Percentiles rank a stretch among this genome's conserved stretches.
Evolutionary conservation across 2,329 filamentous ascomycete species (phyloP).

Genomic region (Aspergillus quadrilineatus): DNA sequence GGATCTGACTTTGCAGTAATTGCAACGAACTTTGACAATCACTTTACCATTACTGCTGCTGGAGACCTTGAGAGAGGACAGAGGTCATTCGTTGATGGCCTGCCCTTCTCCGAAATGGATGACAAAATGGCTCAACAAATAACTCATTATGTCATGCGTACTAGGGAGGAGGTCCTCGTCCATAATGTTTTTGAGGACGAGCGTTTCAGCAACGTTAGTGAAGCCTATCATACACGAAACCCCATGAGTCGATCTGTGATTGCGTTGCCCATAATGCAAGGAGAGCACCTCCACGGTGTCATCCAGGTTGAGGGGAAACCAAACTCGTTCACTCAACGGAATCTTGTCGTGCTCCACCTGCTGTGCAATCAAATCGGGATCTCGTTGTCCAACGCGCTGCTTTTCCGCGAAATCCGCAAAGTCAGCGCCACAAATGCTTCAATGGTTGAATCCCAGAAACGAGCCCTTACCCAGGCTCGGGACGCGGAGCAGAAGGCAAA

Average conservation of each 20-base stretch:
- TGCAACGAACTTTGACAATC: conserved; percentile 59
- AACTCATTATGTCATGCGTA: conserved; percentile 62
- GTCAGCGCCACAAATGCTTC: conserved; percentile 63
- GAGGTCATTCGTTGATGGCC: conserved; percentile 53
- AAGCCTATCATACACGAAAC: conserved; percentile 55
- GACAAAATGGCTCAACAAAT: conserved; percentile 62
- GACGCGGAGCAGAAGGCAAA: conserved; percentile 65
- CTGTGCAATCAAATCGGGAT: conserved; percentile 65
- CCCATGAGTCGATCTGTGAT: conserved; percentile 61
- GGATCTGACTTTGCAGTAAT: conserved; percentile 61
- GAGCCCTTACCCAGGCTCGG: conserved; percentile 60
- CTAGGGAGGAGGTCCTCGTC: conserved; percentile 62
- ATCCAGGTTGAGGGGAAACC: conserved; percentile 64
- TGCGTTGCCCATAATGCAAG: conserved; percentile 62
- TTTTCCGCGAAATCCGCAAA: conserved; percentile 61
- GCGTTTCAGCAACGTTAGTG: conserved; percentile 61
- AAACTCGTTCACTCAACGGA: conserved; percentile 63
- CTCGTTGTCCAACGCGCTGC: conserved; percentile 62
- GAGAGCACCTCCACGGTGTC: conserved; percentile 58
- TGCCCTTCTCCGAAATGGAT: conserved; percentile 57
- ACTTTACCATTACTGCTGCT: conserved; percentile 62
- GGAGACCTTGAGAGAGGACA: conserved; percentile 57
- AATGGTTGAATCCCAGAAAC: conserved; percentile 66
- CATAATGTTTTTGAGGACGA: conserved; percentile 65
- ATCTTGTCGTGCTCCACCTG: conserved; percentile 52